These are phyloP conservation scores for Scedosporium boydii DNA, from an alignment of 2,329 filamentous ascomycete genomes.

Conservation along the genomic window DNA sequence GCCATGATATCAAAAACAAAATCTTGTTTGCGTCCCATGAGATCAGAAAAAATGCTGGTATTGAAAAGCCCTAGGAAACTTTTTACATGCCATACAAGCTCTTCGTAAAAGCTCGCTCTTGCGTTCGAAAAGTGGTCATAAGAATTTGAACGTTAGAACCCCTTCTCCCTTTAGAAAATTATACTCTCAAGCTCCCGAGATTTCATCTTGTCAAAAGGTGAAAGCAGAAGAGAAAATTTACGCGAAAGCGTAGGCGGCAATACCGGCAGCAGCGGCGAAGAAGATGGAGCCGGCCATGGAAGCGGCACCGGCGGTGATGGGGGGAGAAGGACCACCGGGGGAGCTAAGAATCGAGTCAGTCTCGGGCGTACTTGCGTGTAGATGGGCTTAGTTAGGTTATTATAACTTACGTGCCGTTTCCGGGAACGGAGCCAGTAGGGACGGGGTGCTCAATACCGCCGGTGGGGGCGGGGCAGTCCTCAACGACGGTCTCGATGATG, in stretches of 20 bases:
- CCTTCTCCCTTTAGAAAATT: conserved; percentile 1
- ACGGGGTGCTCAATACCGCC: conserved; percentile 14
- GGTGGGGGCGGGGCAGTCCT: conserved; percentile 30
- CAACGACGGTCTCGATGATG: conserved; percentile 30
- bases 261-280: conserved; percentile 45
- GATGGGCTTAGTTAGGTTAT: too few species aligned
- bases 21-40: neutral
- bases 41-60: neutral
- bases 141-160: neutral
- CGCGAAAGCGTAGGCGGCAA: conserved; percentile 43
- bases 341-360: conserved; percentile 15
- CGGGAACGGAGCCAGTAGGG: conserved; percentile 19
- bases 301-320: conserved; percentile 41
- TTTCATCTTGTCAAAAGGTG: conserved; percentile 1
- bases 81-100: neutral
- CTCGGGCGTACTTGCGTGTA: neutral
- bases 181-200: neutral
- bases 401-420: conserved; percentile 25
- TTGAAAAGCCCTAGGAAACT: conserved; percentile 2
- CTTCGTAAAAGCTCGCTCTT: neutral
- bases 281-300: conserved; percentile 42
- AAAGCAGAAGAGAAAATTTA: conserved; percentile 30
- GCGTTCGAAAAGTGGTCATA: neutral
- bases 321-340: conserved; percentile 19
- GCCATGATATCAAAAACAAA: neutral